Base-by-base conservation (phyloP, 768 basidiomycete genomes). In the Pleurotus djamor region DNA sequence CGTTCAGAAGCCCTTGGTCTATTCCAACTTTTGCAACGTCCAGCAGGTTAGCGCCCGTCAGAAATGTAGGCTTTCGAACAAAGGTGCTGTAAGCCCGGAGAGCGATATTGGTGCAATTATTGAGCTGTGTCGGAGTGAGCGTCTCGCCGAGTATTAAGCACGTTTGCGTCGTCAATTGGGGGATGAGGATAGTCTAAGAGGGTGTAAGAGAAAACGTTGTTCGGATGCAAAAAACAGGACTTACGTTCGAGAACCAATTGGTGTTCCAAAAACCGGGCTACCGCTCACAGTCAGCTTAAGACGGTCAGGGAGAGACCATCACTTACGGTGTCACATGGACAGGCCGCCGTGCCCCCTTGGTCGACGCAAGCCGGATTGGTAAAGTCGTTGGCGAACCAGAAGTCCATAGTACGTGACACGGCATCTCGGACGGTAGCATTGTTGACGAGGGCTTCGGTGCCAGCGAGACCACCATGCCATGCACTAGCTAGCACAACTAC, bases 11-110 rank as follows among this genome's bases (percentile, higher is more conserved):
- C 41, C 63, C 81, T 67, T 65, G 73, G 66, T 86, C 83, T 13
- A 87, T 81, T 9, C 84, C 83, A 51, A 87, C 81, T 63, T 79
- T 82, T 17, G 85, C 84, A 38, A 89, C 78, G 65, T 90, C 87
- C 50, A 89, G 71, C 0, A 79, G 75, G 64, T 90, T 89, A 3
- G 88, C 87, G 12, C 88, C 88, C 32, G 83, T 83, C 28, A 87
- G 67, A 28, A 78, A 76, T 62, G 79, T 75, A 34, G 83, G 68
- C 47, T 64, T 69, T 48, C 69, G 71, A 57, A 72, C 73, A 60
- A 86, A 81, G 3, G 77, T 70, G 4, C 67, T 74, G 60, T 83
- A 88, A 2, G 83, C 72, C 9, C 87, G 79, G 4, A 65, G 66
- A 0, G 80, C 80, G 56, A 87, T 85, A 47, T 71, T 64, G 7